These are phyloP conservation scores for Chytridiales sp. DNA, from an alignment of 371 early-diverging fungal genomes.

Conservation along the genomic window DNA sequence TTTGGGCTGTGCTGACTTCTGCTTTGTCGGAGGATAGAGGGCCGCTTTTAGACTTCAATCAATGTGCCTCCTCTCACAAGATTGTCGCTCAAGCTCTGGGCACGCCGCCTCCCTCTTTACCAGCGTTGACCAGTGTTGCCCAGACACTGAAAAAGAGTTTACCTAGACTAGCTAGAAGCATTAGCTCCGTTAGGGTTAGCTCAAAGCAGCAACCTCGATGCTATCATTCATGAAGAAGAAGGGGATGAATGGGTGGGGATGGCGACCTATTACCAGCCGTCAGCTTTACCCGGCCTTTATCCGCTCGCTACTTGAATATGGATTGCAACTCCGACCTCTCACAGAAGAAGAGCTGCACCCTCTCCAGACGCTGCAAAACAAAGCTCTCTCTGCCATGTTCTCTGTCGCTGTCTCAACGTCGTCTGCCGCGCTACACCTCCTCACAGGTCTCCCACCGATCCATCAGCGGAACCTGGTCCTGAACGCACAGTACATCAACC, in stretches of 20 bases:
- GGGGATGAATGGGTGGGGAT: constrained; percentile 15
- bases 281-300: constrained; percentile 10
- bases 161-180: no score
- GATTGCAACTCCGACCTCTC: constrained; percentile 9
- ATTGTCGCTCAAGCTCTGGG: no score
- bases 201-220: no score
- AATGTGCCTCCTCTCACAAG: no score
- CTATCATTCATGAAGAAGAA: no score
- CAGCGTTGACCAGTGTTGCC: no score
- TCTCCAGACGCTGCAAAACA: constrained; percentile 5
- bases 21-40: no score
- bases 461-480: constrained; percentile 5
- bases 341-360: background rate
- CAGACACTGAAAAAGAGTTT: no score
- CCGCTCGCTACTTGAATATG: constrained; percentile 18
- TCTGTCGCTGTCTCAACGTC: background rate
- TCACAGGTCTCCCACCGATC: background rate
- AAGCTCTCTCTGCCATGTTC: background rate
- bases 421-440: constrained; percentile 7
- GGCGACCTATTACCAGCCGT: background rate
- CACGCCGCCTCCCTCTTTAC: no score
- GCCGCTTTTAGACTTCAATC: no score
- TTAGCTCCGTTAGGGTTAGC: no score
- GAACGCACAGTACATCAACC: constrained; percentile 8
- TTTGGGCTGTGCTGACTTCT: no score